phyloP scores from a whole-genome alignment of 1,284 basidiomycete species.

The Trichosporon sp. region DNA sequence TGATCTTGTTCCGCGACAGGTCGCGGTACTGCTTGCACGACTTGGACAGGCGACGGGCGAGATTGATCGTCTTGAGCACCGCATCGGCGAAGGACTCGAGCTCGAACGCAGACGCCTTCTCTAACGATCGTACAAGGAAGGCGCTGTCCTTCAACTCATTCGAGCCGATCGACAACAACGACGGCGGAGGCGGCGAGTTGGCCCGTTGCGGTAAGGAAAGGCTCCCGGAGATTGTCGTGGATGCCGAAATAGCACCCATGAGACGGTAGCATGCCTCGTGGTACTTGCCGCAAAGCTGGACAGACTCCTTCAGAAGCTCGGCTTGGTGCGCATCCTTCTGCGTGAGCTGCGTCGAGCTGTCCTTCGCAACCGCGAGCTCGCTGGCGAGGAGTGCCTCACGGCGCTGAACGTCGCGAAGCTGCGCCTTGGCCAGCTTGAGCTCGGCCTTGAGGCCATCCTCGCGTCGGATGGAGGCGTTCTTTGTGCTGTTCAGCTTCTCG shows the following conservation, averaged over 20 bases:
- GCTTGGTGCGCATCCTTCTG: constrained; percentile 34
- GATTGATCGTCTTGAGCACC: constrained; percentile 69
- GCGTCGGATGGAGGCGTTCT: constrained; percentile 44
- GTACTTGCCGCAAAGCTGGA: constrained; percentile 40
- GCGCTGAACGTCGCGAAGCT: constrained; percentile 43
- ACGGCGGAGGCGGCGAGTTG: constrained; percentile 17
- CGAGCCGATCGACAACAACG: neutral
- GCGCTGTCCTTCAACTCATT: constrained; percentile 32
- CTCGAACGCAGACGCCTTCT: constrained; percentile 60
- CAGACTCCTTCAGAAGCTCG: constrained; percentile 40
- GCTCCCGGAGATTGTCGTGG: constrained; percentile 44
- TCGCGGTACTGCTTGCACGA: constrained; percentile 92
- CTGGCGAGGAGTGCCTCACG: constrained; percentile 43
- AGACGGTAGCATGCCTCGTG: constrained; percentile 43
- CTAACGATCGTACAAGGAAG: constrained; percentile 35
- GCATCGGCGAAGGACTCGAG: constrained; percentile 77
- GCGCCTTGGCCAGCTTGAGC: constrained; percentile 44
- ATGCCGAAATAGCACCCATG: constrained; percentile 39
- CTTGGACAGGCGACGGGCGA: constrained; percentile 94
- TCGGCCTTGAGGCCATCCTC: constrained; percentile 49
- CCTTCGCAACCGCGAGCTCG: constrained; percentile 42
- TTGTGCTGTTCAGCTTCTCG: constrained; percentile 41
- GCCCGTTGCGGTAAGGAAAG: constrained; percentile 22
- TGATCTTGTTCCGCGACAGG: constrained; percentile 85
- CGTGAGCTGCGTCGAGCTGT: constrained; percentile 27